Percentiles rank a stretch among this genome's conserved stretches.
phyloP scores from a whole-genome alignment of 805 yeast species.

The Sporopachydermia lactativora region DNA sequence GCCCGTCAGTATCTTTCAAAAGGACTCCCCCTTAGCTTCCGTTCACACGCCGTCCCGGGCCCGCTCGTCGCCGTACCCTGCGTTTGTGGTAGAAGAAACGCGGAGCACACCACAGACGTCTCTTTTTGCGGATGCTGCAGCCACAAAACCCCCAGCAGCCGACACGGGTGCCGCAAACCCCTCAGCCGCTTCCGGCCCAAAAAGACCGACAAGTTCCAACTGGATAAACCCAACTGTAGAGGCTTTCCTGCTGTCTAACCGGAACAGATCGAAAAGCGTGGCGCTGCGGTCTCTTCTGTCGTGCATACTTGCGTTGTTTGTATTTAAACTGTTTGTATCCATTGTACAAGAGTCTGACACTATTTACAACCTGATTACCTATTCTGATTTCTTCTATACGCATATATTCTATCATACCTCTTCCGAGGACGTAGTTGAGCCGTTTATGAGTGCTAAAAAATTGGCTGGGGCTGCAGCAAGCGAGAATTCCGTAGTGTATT shows the following conservation, averaged over 20 bases:
- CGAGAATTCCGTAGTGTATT: background rate
- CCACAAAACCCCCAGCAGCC: too few relatives aligned
- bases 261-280: background rate
- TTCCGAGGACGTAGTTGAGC: too few relatives aligned
- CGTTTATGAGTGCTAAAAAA: background rate
- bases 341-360: background rate
- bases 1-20: background rate
- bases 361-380: background rate
- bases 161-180: too few relatives aligned
- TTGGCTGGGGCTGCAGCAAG: background rate
- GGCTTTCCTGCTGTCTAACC: background rate
- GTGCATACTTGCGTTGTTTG: background rate
- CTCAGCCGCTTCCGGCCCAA: too few relatives aligned
- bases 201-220: too few relatives aligned
- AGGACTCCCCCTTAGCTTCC: conserved; percentile 1
- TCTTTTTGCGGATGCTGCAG: too few relatives aligned
- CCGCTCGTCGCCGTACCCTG: background rate
- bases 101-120: too few relatives aligned
- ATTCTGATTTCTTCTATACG: background rate
- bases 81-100: background rate
- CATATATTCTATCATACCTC: background rate
- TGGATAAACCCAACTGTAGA: conserved; percentile 3
- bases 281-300: background rate
- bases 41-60: background rate
- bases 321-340: background rate